Evolutionary conservation across 805 yeast species (phyloP).

Genomic region (Wickerhamiella parazyma): DNA sequence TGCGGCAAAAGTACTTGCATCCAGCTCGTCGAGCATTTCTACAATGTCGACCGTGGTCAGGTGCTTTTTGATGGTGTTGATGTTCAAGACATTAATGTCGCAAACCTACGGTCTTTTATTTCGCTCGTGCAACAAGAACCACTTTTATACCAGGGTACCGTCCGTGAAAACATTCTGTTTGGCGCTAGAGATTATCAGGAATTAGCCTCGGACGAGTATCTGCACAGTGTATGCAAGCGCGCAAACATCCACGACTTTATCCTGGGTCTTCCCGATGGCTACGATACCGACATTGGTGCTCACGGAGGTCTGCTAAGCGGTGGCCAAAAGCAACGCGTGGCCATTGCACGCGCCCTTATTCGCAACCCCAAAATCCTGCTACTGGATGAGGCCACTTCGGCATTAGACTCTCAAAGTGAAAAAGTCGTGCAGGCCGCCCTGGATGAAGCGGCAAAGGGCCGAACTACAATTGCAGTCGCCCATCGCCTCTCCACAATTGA

Average conservation of each 20-base stretch:
- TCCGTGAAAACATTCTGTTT: conserved; percentile 42
- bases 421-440: conserved; percentile 62
- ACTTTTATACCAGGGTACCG: conserved; percentile 39
- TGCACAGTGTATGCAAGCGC: conserved; percentile 34
- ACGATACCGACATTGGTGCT: conserved; percentile 42
- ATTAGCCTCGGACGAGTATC: conserved; percentile 32
- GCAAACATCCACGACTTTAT: conserved; percentile 50
- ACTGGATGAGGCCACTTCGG: conserved; percentile 59
- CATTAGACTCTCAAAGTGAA: conserved; percentile 59
- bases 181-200: no score
- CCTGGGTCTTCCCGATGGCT: conserved; percentile 43
- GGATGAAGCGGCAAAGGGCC: conserved; percentile 47
- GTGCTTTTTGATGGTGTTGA: conserved; percentile 40
- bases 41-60: conserved; percentile 36
- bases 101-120: conserved; percentile 37
- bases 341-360: conserved; percentile 61
- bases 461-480: conserved; percentile 77
- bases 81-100: conserved; percentile 35
- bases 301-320: conserved; percentile 52
- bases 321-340: conserved; percentile 66
- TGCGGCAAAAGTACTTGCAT: conserved; percentile 51
- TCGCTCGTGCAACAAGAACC: conserved; percentile 55
- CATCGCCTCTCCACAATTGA: conserved; percentile 63
- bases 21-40: conserved; percentile 36
- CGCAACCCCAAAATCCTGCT: conserved; percentile 51